A percentile compares a stretch with the other conserved stretches of the same genome.
These are phyloP conservation scores for Solanum piurae DNA, from an alignment of 257 asterid genomes.

Conservation along the genomic window DNA sequence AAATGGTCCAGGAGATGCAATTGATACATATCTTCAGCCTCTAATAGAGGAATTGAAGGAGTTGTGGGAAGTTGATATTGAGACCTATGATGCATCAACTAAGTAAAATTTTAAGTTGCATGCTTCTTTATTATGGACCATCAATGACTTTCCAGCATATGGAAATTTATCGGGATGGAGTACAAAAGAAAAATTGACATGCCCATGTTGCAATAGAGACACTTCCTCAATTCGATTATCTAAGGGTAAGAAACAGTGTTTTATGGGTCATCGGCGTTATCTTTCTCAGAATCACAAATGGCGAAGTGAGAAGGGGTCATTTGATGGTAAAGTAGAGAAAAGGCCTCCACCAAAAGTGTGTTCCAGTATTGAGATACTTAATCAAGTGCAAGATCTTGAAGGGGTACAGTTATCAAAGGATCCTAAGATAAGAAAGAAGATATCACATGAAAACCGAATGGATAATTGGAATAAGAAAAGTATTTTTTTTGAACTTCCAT, in stretches of 20 bases:
- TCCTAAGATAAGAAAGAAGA: not conserved
- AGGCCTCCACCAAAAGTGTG: not conserved
- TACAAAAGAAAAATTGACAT: not conserved
- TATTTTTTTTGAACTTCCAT: not conserved
- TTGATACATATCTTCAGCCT: not conserved
- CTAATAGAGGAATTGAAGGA: not conserved
- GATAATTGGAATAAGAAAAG: not conserved
- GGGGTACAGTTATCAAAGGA: not conserved
- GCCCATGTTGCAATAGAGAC: not conserved
- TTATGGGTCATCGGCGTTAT: not conserved
- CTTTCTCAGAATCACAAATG: not conserved
- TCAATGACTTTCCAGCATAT: not conserved
- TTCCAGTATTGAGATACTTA: not conserved
- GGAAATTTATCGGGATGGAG: not conserved
- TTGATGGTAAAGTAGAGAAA: not conserved
- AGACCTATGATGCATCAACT: not conserved
- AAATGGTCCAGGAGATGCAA: not conserved
- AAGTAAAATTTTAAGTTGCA: not conserved
- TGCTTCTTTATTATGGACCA: not conserved
- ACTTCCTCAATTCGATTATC: not conserved
- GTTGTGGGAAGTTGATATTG: not conserved
- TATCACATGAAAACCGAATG: not conserved
- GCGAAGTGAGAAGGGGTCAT: not conserved
- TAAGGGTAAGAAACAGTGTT: not conserved
- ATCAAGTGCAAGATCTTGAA: no score